Evolutionary conservation across 2,329 filamentous ascomycete genomes (phyloP).

Genomic region (Dactylella cylindrospora): DNA sequence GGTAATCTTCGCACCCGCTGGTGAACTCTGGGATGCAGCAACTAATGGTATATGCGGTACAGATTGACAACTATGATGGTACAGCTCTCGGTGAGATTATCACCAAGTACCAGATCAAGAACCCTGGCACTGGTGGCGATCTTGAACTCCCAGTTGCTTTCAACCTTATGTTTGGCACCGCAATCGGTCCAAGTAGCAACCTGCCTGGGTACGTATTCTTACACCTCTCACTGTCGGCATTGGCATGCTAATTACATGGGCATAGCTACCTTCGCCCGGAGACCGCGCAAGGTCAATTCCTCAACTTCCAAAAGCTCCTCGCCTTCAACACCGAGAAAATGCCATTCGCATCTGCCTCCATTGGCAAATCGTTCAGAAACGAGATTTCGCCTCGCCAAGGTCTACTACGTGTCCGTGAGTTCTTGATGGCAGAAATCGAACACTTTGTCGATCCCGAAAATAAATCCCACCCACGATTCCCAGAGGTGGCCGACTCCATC

Average conservation of each 20-base stretch:
- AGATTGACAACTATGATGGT: constrained; percentile 92
- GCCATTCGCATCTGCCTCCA: constrained; percentile 95
- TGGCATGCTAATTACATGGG: constrained; percentile 15
- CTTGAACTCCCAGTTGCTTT: constrained; percentile 82
- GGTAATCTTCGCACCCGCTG: constrained; percentile 47
- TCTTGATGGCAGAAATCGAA: constrained; percentile 98
- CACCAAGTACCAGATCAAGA: constrained; percentile 85
- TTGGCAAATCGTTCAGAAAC: constrained; percentile 97
- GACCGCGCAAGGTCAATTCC: constrained; percentile 96
- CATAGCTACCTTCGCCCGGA: constrained; percentile 76
- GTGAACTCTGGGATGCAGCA: not conserved
- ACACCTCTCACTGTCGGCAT: no score
- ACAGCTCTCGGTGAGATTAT: constrained; percentile 84
- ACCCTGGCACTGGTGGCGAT: constrained; percentile 75
- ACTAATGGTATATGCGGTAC: not conserved
- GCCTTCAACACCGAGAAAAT: constrained; percentile 94
- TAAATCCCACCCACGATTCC: constrained; percentile 90
- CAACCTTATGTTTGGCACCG: constrained; percentile 98
- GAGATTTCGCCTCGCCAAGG: constrained; percentile 93
- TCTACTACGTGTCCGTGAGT: constrained; percentile 90
- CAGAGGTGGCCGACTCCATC: constrained; percentile 72
- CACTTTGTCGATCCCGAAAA: constrained; percentile 94
- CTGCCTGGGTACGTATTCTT: constrained; percentile 60
- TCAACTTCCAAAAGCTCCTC: constrained; percentile 94
- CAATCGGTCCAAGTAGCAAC: constrained; percentile 89